Base-by-base conservation (phyloP, 108 stramenopile species). In the Skeletonema potamos region DNA sequence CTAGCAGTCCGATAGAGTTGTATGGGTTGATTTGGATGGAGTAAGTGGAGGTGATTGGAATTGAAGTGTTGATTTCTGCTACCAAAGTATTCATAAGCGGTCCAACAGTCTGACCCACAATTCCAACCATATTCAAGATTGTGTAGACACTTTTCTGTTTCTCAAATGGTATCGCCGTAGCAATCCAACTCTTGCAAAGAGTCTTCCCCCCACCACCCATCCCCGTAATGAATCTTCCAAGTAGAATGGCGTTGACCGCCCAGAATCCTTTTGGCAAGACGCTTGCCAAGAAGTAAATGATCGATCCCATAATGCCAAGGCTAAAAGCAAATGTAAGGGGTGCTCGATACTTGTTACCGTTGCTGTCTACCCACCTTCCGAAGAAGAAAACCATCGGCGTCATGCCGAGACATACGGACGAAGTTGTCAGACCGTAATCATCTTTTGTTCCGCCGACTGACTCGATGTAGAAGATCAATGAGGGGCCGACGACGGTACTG, bases 391-490 rank as follows among this genome's bases (percentile, higher is more conserved):
- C 32, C 39, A 58, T 51, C 15, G 59, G 33, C 4, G 69, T 68
- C 20, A 28, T 34, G 10, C 30, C 26, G 9, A 74, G 27, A 56
- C 15, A 69, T 20, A 33, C 30, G 4, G 73, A 4, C 1, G 34
- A 39, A 28, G 68, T 34, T 24, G 69, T 70, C 59, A 61, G 57
- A 13, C 73, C 73, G 4, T 74, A 74, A 17, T 74, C 26, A 6
- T 74, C 73, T 13, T 69, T 70, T 27, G 73, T 24, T 9, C 73
- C 73, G 20, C 73, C 73, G 30, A 37, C 29, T 20, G 58, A 32
- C 32, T 18, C 32, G 3, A 74, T 68, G 68, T 74, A 74, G 27
- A 74, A 74, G 27, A 74, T 60, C 24, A 74, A 17, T n/a, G 68
- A 58, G 24, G 73, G 73, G 10, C 59, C 27, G 15, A 68, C 66